Evolutionary conservation across 2,329 filamentous ascomycete species (phyloP).

Genomic region (Fusarium sp.): DNA sequence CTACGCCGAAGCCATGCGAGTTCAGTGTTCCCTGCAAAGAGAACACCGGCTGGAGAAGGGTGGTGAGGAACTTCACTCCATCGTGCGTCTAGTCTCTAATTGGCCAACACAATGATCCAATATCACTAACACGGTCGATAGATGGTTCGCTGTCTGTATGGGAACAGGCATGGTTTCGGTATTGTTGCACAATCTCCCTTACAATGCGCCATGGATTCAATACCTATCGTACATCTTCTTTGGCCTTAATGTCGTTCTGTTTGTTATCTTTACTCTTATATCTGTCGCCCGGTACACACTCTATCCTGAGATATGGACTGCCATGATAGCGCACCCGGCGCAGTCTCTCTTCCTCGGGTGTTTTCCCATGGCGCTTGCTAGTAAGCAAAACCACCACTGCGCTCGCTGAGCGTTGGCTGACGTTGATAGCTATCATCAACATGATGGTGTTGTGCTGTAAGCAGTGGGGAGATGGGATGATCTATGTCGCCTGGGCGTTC

Average conservation of each 20-base stretch:
- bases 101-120: background rate
- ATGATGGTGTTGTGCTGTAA: constrained; percentile 73
- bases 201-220: constrained; percentile 68
- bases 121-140: constrained; percentile 37
- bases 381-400: constrained; percentile 43
- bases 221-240: constrained; percentile 73
- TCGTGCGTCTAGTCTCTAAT: constrained; percentile 57
- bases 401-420: constrained; percentile 14
- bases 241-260: constrained; percentile 69
- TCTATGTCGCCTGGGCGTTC: constrained; percentile 67
- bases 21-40: constrained; percentile 50
- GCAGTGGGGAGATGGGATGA: constrained; percentile 72
- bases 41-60: constrained; percentile 58
- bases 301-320: constrained; percentile 74
- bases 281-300: constrained; percentile 72
- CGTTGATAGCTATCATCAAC: constrained; percentile 67
- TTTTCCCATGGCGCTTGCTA: constrained; percentile 77
- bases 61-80: constrained; percentile 67
- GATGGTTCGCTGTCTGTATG: constrained; percentile 74
- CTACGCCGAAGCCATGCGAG: constrained; percentile 29
- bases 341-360: constrained; percentile 78
- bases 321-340: constrained; percentile 75
- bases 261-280: constrained; percentile 65
- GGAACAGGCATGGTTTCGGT: constrained; percentile 77
- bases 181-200: constrained; percentile 72